These are phyloP conservation scores for Lodderomyces parapsilosis DNA, from an alignment of 1,139 yeast genomes.

Conservation along the genomic window DNA sequence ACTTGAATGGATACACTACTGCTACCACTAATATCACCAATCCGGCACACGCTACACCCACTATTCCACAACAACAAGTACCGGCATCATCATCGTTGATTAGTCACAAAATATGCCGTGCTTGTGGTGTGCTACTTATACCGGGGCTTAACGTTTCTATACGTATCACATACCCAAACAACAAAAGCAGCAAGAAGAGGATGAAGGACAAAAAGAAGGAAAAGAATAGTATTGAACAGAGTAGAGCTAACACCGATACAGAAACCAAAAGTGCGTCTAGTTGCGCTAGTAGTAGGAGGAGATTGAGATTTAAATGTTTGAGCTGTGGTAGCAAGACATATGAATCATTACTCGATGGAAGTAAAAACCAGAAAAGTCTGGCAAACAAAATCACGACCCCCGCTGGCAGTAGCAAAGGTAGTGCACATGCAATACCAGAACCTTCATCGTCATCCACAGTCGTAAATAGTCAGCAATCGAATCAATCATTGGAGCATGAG, in stretches of 20 bases:
- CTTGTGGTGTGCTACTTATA: conserved; percentile 44
- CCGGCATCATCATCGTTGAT: conserved; percentile 22
- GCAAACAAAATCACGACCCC: too few species aligned
- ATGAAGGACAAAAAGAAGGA: conserved; percentile 3
- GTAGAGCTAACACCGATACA: background rate
- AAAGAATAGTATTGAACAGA: conserved; percentile 4
- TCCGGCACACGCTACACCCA: background rate
- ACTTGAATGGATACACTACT: conserved; percentile 22
- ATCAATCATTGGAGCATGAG: background rate
- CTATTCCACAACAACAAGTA: too few species aligned
- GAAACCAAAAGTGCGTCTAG: background rate
- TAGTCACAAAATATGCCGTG: conserved; percentile 38
- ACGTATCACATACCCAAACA: conserved; percentile 14
- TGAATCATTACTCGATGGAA: conserved; percentile 3
- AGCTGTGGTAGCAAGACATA: conserved; percentile 1
- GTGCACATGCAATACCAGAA: background rate
- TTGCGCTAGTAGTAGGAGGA: background rate
- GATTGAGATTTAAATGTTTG: conserved; percentile 1
- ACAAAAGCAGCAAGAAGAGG: conserved; percentile 4
- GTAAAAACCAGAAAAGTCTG: conserved; percentile 4
- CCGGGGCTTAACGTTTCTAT: conserved; percentile 44
- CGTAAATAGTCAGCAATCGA: background rate
- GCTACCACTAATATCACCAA: background rate
- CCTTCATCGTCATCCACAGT: background rate
- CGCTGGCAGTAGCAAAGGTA: background rate